These are phyloP conservation scores for Murraya paniculata DNA, from an alignment of 345 rosid species.

Conservation along the genomic window DNA sequence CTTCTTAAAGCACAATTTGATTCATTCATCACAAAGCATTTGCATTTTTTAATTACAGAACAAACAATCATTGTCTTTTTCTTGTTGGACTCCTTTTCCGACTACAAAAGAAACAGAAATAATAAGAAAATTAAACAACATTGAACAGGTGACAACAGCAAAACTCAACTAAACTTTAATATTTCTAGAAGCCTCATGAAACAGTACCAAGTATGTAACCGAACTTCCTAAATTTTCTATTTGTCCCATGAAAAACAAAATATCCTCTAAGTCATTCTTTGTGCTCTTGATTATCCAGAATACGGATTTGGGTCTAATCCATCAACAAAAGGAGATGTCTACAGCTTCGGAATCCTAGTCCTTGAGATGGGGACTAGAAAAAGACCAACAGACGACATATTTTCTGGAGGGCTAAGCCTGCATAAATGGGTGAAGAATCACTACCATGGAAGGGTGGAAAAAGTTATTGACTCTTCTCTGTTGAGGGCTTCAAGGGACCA, in stretches of 20 bases:
- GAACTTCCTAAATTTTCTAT: neutral
- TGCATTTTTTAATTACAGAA: neutral
- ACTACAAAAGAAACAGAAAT: neutral
- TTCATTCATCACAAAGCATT: neutral
- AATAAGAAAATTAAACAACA: neutral
- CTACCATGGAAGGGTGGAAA: constrained; percentile 38
- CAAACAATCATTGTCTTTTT: neutral
- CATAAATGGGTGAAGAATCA: constrained; percentile 49
- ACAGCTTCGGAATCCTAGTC: constrained; percentile 56
- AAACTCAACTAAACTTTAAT: neutral
- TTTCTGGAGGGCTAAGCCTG: constrained; percentile 36
- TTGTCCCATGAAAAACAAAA: neutral
- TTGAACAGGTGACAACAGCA: neutral
- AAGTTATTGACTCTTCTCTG: constrained; percentile 41
- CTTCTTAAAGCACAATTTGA: neutral
- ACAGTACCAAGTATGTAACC: too few relatives aligned
- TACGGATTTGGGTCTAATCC: constrained; percentile 48
- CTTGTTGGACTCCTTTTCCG: neutral
- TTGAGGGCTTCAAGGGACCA: constrained; percentile 37
- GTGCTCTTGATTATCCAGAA: constrained; percentile 24
- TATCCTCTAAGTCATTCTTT: neutral
- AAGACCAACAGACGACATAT: constrained; percentile 55
- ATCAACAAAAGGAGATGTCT: constrained; percentile 56
- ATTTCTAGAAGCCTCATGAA: too few relatives aligned
- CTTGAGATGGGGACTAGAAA: constrained; percentile 57